Conservation (phyloP, 805 yeast genomes). For the Tetrapisispora taiwanensis region DNA sequence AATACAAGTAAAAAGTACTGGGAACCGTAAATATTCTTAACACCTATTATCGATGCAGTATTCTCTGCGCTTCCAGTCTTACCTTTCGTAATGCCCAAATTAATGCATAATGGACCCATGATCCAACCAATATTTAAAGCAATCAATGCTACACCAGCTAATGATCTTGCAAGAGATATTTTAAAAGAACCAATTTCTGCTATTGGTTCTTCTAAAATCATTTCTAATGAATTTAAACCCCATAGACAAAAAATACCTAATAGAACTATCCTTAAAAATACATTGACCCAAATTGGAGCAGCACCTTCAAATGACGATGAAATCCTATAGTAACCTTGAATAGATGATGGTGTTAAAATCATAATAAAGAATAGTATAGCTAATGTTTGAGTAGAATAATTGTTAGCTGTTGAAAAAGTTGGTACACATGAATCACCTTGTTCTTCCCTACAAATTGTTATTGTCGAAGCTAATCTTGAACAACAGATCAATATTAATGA, state of each 20-base stretch:
- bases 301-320: slow-evolving; percentile 76
- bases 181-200: slow-evolving; percentile 35
- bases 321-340: slow-evolving; percentile 60
- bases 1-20: slow-evolving; percentile 66
- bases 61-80: slow-evolving; percentile 30
- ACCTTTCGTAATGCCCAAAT: slow-evolving; percentile 33
- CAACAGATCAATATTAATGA: slow-evolving; percentile 55
- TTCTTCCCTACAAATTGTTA: slow-evolving; percentile 88
- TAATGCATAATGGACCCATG: slow-evolving; percentile 74
- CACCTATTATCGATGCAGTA: slow-evolving; percentile 65
- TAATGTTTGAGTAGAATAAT: slow-evolving; percentile 52
- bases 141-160: slow-evolving; percentile 60
- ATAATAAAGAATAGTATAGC: slow-evolving; percentile 37
- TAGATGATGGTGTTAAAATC: slow-evolving; percentile 54
- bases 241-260: slow-evolving; percentile 59
- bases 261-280: slow-evolving; percentile 42
- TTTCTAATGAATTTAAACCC: slow-evolving; percentile 68
- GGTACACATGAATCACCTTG: slow-evolving; percentile 69
- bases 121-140: slow-evolving; percentile 83
- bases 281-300: slow-evolving; percentile 70
- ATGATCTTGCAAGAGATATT: slow-evolving; percentile 62
- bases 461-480: slow-evolving; percentile 54
- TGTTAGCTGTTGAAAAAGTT: slow-evolving; percentile 48
- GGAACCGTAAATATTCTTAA: slow-evolving; percentile 81
- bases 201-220: slow-evolving; percentile 26